Evolutionary conservation across 495 filamentous ascomycete genomes (phyloP), one percentile per base, ranked within the genome.

Genomic region (Friedmanniomyces simplex): DNA sequence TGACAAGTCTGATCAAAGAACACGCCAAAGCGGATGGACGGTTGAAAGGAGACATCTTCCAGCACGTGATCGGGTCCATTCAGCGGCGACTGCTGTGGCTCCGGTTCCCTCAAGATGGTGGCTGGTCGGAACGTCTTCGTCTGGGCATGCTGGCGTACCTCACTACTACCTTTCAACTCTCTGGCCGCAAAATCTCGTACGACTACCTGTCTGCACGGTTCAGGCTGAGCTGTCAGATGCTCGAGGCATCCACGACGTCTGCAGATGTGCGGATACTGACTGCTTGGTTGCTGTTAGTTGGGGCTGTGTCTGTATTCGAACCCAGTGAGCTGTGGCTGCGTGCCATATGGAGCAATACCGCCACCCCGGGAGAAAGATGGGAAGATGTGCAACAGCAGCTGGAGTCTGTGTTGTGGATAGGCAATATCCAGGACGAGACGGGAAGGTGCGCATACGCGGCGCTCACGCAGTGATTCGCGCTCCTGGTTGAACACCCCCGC

Each of bases 121-220:
- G 12, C 25, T 34, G 25, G 18, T 52, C 49, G 11, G 49, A 52
- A 37, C 30, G 25, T 20, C 25, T 52, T 21, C 25, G 49, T 2
- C 20, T 52, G 16, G 49, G 49, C 49, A 52, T 52, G 49, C 25
- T 52, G 13, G 49, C 49, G 12, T 52, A 34, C n/a, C 30, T 52
- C 11, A 34, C 49, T 3, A 26, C 49, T 1, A 37, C 25, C 10
- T 52, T 52, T 24, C 49, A 22, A 24, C 21, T 52, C 10, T 14
- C 49, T 11, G 49, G 49, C 10, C 11, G 49, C 2, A 32, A 16
- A n/a, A 10, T 52, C 18, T 20, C n/a, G 30, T 37, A n/a, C 30
- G 16, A 52, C 11, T 52, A 37, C 30, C 49, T 52, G 32, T 16
- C 26, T 18, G 11, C 49, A 11, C 24, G 21, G 3, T 52, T 34